Evolutionary conservation across 1,284 basidiomycete genomes (phyloP).

Genomic region (Sporisorium reilianum): DNA sequence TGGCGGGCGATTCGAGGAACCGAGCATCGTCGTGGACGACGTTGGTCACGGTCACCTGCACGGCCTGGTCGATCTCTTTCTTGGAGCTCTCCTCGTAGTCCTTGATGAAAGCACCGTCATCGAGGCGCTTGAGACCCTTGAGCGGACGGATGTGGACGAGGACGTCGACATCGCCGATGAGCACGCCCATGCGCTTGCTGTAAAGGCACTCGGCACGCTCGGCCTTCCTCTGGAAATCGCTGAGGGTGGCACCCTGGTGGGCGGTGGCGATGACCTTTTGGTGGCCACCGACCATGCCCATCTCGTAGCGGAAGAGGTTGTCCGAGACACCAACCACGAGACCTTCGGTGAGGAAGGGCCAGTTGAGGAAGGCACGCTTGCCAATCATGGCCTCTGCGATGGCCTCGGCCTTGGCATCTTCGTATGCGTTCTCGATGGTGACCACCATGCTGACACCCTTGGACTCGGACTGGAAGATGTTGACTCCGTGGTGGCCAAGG

Average conservation of each 20-base stretch:
- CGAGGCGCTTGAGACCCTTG: conserved; percentile 84
- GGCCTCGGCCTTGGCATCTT: conserved; percentile 75
- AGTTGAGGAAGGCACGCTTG: conserved; percentile 82
- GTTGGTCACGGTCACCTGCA: conserved; percentile 69
- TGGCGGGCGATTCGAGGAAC: conserved; percentile 76
- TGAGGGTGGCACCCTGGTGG: conserved; percentile 57
- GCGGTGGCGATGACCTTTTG: conserved; percentile 51
- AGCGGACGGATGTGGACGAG: conserved; percentile 67
- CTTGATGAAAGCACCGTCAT: conserved; percentile 90
- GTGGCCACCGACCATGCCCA: conserved; percentile 51
- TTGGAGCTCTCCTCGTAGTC: conserved; percentile 83
- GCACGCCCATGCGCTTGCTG: conserved; percentile 88
- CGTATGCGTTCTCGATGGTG: conserved; percentile 81
- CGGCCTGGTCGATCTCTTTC: conserved; percentile 85
- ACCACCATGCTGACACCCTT: conserved; percentile 93
- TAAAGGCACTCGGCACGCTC: conserved; percentile 80
- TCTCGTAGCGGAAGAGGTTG: conserved; percentile 81
- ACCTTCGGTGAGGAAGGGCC: conserved; percentile 96
- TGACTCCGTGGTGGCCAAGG: conserved; percentile 88
- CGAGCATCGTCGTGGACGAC: conserved; percentile 63
- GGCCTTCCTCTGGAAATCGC: conserved; percentile 74
- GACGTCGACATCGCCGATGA: conserved; percentile 79
- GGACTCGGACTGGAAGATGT: conserved; percentile 90
- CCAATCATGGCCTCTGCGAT: conserved; percentile 77
- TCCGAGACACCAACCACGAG: conserved; percentile 88